phyloP scores from a whole-genome alignment of 148 eudicot genomes.

The Arctostaphylos glauca region DNA sequence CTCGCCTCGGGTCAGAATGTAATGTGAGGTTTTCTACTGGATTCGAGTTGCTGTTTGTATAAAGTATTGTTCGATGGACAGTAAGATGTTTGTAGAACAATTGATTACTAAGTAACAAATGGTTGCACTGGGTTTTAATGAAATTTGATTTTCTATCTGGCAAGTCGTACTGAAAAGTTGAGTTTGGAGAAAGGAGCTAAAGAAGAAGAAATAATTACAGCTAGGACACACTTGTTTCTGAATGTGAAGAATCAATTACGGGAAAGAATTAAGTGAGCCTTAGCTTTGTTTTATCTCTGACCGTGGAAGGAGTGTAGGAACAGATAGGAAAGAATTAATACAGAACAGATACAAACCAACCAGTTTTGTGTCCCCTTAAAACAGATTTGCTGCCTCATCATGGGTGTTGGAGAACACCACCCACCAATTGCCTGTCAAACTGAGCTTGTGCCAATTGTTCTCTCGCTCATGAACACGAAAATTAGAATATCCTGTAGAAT shows the following conservation, averaged over 20 bases:
- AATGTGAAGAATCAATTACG: background rate
- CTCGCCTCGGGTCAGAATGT: constrained; percentile 74
- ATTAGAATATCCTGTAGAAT: too few species aligned
- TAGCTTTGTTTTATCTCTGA: background rate
- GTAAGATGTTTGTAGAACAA: too few species aligned
- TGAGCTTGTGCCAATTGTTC: too few species aligned
- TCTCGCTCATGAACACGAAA: too few species aligned
- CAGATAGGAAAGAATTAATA: too few species aligned
- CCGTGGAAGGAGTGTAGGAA: background rate
- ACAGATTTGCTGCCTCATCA: too few species aligned
- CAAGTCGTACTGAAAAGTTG: background rate
- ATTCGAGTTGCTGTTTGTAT: background rate
- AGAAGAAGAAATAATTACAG: background rate
- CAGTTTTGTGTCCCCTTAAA: too few species aligned
- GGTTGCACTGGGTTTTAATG: background rate
- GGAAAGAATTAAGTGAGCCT: background rate
- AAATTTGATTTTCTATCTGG: background rate
- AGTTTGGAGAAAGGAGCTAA: background rate
- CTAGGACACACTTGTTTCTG: background rate
- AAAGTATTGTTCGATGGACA: background rate
- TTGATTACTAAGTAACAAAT: background rate
- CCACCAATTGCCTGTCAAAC: too few species aligned
- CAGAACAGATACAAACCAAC: too few species aligned
- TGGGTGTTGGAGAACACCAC: too few species aligned
- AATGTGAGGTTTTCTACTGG: constrained; percentile 58